These are phyloP conservation scores for Podaxis sp. DNA, from an alignment of 768 basidiomycete genomes.

Conservation along the genomic window DNA sequence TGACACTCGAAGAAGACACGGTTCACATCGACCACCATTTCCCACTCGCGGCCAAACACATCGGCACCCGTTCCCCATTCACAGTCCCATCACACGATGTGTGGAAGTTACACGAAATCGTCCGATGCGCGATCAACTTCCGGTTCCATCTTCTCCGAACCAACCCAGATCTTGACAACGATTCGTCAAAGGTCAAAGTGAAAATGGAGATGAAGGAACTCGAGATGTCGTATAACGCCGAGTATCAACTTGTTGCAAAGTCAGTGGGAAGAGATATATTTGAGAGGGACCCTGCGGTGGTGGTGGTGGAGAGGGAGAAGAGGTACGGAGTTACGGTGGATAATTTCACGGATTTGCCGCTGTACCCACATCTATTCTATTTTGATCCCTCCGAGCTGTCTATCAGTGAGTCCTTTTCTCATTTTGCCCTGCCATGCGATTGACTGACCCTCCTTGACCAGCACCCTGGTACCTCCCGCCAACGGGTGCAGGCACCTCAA, in stretches of 20 bases:
- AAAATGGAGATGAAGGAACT: constrained; percentile 32
- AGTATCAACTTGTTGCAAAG: constrained; percentile 21
- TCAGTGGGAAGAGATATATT: constrained; percentile 29
- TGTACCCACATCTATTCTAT: constrained; percentile 42
- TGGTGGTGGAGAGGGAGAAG: constrained; percentile 23
- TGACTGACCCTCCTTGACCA: not conserved
- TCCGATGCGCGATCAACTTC: constrained; percentile 24
- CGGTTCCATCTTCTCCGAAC: constrained; percentile 29
- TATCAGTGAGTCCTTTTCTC: constrained; percentile 27
- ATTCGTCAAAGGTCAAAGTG: constrained; percentile 19
- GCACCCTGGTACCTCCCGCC: constrained; percentile 27
- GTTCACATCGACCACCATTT: constrained; percentile 27
- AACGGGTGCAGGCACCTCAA: constrained; percentile 25
- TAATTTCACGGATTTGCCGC: constrained; percentile 30
- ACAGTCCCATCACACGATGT: constrained; percentile 15
- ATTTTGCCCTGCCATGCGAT: not conserved
- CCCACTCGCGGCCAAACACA: constrained; percentile 20
- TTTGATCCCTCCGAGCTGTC: constrained; percentile 41
- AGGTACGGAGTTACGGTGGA: constrained; percentile 27
- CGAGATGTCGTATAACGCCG: constrained; percentile 19
- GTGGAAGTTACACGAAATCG: constrained; percentile 20
- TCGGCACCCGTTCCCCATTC: constrained; percentile 23
- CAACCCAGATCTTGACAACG: constrained; percentile 9
- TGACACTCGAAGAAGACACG: constrained; percentile 19
- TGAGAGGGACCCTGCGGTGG: constrained; percentile 24